Conservation (phyloP, 73 alveolate species). For the Paramecium sonneborni region DNA sequence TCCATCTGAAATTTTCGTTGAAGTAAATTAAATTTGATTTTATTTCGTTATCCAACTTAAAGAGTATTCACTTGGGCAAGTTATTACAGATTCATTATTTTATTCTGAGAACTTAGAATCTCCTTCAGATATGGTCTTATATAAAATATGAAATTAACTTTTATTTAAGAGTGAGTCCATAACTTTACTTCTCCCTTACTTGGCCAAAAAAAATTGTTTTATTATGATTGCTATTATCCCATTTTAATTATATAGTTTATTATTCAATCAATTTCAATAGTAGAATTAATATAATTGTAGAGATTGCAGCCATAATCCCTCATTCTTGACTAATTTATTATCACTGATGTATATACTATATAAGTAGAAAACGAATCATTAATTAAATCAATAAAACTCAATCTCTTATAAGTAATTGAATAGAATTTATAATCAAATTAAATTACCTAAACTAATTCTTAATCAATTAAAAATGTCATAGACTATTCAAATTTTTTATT, state of each 20-base stretch:
- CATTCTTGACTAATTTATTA: background rate
- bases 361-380: background rate
- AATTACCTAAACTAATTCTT: background rate
- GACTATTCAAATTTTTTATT: background rate
- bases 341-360: background rate
- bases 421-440: background rate
- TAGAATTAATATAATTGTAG: background rate
- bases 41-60: background rate
- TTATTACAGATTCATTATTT: background rate
- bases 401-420: background rate
- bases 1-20: background rate
- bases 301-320: background rate
- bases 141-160: background rate
- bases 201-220: slow-evolving; percentile 2
- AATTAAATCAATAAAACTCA: background rate
- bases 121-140: background rate
- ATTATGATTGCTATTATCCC: background rate
- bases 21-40: background rate
- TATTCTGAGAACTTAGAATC: background rate
- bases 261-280: background rate
- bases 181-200: background rate
- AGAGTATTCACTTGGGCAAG: background rate
- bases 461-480: background rate
- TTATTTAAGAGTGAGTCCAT: background rate
- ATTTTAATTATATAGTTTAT: background rate